Base-by-base conservation (phyloP, 495 filamentous ascomycete species). In the Filosporella fistucella region DNA sequence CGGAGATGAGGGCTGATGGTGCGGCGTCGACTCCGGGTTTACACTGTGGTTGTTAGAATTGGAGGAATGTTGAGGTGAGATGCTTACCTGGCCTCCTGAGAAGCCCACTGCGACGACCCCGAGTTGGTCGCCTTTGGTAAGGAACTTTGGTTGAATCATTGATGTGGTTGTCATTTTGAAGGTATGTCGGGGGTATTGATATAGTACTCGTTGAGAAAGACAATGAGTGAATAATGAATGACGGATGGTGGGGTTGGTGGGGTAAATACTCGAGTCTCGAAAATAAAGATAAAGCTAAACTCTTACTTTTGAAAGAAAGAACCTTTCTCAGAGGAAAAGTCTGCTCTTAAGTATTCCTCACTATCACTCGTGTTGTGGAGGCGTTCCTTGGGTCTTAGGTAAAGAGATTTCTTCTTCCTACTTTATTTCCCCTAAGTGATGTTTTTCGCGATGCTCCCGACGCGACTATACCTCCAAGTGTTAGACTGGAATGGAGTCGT, bases 21-120 rank as follows among this genome's bases (percentile, higher is more conserved):
- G 89, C 93, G 3, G 88, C 88, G 63, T 99, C 93, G 44, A 95
- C 91, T 52, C 93, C 93, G 20, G 81, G 71, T 74, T 97, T 96
- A 70, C 83, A 81, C 89, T 96, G 62, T 10, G 26, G 21, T 30
- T 54, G 39, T 34, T 48, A 52, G 48, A 29, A 17, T 29, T 29
- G 37, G 40, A 20, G 36, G 29, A 20, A 44, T 17, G 24, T 36
- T 35, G 21, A 29, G 55, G 49, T 39, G 34, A 39, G 39, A n/a
- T 37, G 55, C 70, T 56, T 78, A 91, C 91, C 78, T 98, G 93
- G 42, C 93, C 93, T 57, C 94, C 93, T 45, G 90, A 95, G 75
- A 98, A 98, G 49, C 91, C 91, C 16, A 97, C 93, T 22, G 91
- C 91, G 30, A 97, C 88, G 41, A 98, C 76, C 47, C 93, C 93